Conservation (phyloP, 2,329 filamentous ascomycete genomes). For the Plenodomus tracheiphilus region DNA sequence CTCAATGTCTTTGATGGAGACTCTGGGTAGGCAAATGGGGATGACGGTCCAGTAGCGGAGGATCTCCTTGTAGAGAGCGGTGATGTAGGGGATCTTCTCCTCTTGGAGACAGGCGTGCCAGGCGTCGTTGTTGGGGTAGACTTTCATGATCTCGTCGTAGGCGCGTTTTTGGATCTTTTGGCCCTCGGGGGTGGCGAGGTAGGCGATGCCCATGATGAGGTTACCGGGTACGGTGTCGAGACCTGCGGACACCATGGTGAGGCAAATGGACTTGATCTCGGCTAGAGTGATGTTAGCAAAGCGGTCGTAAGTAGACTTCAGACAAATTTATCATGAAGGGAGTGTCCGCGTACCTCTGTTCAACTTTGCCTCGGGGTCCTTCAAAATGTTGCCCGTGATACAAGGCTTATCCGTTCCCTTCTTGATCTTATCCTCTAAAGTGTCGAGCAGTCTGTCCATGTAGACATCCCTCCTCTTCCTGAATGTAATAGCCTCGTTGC, state of each 20-base stretch:
- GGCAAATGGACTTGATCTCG: conserved; percentile 77
- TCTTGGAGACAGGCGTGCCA: conserved; percentile 74
- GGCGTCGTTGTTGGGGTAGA: conserved; percentile 74
- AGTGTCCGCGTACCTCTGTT: conserved; percentile 58
- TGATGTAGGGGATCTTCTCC: conserved; percentile 77
- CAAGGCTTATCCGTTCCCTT: conserved; percentile 69
- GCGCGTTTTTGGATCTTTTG: conserved; percentile 72
- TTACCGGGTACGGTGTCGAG: conserved; percentile 82
- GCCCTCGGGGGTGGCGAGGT: conserved; percentile 68
- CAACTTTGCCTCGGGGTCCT: conserved; percentile 70
- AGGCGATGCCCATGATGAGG: conserved; percentile 77
- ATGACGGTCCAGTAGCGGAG: conserved; percentile 80
- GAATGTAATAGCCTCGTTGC: conserved; percentile 65
- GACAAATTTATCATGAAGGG: background rate
- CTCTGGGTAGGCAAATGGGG: conserved; percentile 74
- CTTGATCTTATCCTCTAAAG: conserved; percentile 63
- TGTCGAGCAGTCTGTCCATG: conserved; percentile 61
- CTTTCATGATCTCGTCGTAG: conserved; percentile 69
- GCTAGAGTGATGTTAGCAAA: conserved; percentile 52
- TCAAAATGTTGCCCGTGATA: conserved; percentile 71
- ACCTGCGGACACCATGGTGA: conserved; percentile 81
- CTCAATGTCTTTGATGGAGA: conserved; percentile 71
- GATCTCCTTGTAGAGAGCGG: conserved; percentile 76
- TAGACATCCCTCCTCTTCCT: conserved; percentile 70
- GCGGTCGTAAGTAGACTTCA: too few relatives aligned